A percentile compares a stretch with the other conserved stretches of the same genome.
Evolutionary conservation across 2,329 filamentous ascomycete species (phyloP).

Genomic region (Cercospora sesami): DNA sequence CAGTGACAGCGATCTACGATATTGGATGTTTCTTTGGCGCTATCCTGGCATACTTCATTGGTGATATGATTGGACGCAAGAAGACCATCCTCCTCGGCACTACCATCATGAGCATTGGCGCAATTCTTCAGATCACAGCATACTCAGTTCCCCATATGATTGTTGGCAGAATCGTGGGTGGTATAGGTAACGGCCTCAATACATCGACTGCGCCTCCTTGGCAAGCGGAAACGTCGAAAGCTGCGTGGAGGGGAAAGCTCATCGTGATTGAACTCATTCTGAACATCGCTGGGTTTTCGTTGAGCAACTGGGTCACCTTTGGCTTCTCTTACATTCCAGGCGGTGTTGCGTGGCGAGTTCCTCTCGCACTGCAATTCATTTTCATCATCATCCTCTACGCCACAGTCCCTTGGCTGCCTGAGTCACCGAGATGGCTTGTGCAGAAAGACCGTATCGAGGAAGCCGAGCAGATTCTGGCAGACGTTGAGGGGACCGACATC

Average conservation of each 20-base stretch:
- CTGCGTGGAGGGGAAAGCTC: slow-evolving; percentile 42
- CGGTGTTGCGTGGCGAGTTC: slow-evolving; percentile 48
- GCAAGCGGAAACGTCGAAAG: slow-evolving; percentile 53
- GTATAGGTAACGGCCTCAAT: slow-evolving; percentile 55
- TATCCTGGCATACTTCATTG: slow-evolving; percentile 50
- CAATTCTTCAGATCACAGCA: slow-evolving; percentile 50
- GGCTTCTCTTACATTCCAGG: slow-evolving; percentile 51
- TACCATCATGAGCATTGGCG: slow-evolving; percentile 52
- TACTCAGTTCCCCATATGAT: slow-evolving; percentile 52
- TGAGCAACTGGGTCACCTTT: slow-evolving; percentile 56
- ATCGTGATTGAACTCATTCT: slow-evolving; percentile 48
- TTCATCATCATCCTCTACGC: slow-evolving; percentile 51
- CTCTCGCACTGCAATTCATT: slow-evolving; percentile 52
- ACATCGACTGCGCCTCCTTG: slow-evolving; percentile 50
- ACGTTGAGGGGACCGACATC: slow-evolving; percentile 48
- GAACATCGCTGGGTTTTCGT: slow-evolving; percentile 50
- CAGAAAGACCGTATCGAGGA: slow-evolving; percentile 47
- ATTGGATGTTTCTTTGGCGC: slow-evolving; percentile 62
- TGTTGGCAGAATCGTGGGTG: slow-evolving; percentile 49
- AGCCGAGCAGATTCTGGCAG: slow-evolving; percentile 52
- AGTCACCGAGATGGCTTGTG: slow-evolving; percentile 52
- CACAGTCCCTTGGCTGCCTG: slow-evolving; percentile 51
- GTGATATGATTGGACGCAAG: slow-evolving; percentile 52
- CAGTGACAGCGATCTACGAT: slow-evolving; percentile 60
- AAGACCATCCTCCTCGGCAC: slow-evolving; percentile 52